Evolutionary conservation across 1,284 basidiomycete genomes (phyloP).

Genomic region (Kalmanozyma brasiliensis): DNA sequence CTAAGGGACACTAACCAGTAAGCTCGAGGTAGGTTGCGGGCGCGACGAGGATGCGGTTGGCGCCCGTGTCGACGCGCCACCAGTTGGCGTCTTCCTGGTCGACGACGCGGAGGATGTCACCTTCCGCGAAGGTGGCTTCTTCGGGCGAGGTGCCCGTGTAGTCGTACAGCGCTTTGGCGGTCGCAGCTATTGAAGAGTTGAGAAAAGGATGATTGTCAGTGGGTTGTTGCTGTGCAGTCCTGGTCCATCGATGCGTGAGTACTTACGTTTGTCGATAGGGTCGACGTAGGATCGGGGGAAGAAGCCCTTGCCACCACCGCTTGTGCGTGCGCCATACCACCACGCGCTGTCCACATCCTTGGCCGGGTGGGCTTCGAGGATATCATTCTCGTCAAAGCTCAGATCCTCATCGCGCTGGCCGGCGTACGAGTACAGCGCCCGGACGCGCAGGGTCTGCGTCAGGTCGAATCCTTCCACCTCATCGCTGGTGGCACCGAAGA

Average conservation of each 20-base stretch:
- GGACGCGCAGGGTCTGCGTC: slow-evolving; percentile 73
- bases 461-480: slow-evolving; percentile 81
- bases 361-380: slow-evolving; percentile 71
- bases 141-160: slow-evolving; percentile 61
- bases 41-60: slow-evolving; percentile 58
- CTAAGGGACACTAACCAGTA: slow-evolving; percentile 41
- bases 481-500: slow-evolving; percentile 19
- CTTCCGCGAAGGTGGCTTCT: slow-evolving; percentile 59
- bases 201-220: too few species aligned
- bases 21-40: slow-evolving; percentile 65
- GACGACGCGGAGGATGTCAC: slow-evolving; percentile 60
- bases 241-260: neutral
- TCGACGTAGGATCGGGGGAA: slow-evolving; percentile 84
- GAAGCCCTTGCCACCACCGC: slow-evolving; percentile 79
- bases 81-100: slow-evolving; percentile 64
- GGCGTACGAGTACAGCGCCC: slow-evolving; percentile 75
- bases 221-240: too few species aligned
- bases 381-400: slow-evolving; percentile 82
- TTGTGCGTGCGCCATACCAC: slow-evolving; percentile 87
- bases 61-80: slow-evolving; percentile 62
- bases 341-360: slow-evolving; percentile 71
- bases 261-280: slow-evolving; percentile 50
- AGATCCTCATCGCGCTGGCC: slow-evolving; percentile 88
- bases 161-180: slow-evolving; percentile 65
- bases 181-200: slow-evolving; percentile 33